Base-by-base conservation (phyloP, 257 asterid genomes). In the Perilla frutescens region DNA sequence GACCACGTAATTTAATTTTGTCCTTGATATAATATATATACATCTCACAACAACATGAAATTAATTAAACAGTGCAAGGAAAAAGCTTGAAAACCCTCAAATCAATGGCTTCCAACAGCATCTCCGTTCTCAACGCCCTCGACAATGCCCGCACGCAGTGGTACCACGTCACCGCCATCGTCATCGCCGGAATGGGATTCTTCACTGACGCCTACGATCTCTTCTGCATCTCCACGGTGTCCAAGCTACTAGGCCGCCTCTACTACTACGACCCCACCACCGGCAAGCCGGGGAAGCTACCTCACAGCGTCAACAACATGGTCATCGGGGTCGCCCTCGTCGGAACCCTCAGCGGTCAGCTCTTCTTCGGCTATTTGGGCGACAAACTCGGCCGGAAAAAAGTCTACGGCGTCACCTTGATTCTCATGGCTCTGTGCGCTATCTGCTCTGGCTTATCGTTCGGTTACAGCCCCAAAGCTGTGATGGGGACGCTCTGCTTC, bases 401-500 rank as follows among this genome's bases (percentile, higher is more conserved):
- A 48, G 53, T 73, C 10, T 73, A 64, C 37, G 72, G 78, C 2
- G 49, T 64, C 2, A 73, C 79, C n/a, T 53, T 75, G 14, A 75
- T 66, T 49, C 43, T 75, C 37, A 75, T 75, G 79, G 53, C 57
- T 45, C 3, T 66, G 15, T 66, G 68, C 49, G 59, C 79, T 8
- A 15, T 75, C 32, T 47, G 43, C 1, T 75, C 74, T 6, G 69
- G 79, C 12, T 54, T 66, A 3, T 75, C 79, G 1, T 66, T 75
- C 1, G 68, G 74, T 1, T 5, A 13, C 34, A 15, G 37, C 7
- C 40, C 72, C 2, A 73, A 73, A 11, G 26, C 72, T 1, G 74
- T 75, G 14, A 75, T 75, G 61, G 79, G 68, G 34, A 75, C 79
- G 1, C 68, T 66, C 9, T 75, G 79, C 57, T 75, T 75, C 74